Conservation (phyloP, 768 basidiomycete genomes). For the Paxillus rubicundulus region DNA sequence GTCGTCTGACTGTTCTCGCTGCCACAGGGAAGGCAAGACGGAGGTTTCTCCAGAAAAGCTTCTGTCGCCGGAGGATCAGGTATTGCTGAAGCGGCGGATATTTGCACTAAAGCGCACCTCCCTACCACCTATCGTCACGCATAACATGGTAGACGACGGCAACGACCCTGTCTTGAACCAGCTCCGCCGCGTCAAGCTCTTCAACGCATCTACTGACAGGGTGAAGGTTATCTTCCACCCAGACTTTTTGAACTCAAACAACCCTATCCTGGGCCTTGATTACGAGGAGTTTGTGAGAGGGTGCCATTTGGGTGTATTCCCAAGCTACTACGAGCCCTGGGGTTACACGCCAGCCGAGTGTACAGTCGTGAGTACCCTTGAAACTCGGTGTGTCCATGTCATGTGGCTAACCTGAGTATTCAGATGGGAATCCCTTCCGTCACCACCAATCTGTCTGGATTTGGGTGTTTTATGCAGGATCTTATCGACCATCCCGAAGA, state of each 20-base stretch:
- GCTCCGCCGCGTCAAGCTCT: conserved; percentile 89
- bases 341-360: conserved; percentile 98
- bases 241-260: conserved; percentile 96
- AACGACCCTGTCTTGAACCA: conserved; percentile 94
- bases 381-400: not conserved
- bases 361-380: conserved; percentile 73
- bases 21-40: conserved; percentile 63
- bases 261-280: conserved; percentile 94
- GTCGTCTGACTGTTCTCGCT: not conserved
- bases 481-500: conserved; percentile 92
- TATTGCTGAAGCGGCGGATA: conserved; percentile 91
- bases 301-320: conserved; percentile 98
- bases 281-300: conserved; percentile 99
- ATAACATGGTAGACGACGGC: conserved; percentile 96
- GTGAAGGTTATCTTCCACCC: conserved; percentile 99
- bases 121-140: conserved; percentile 94
- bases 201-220: conserved; percentile 84
- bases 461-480: conserved; percentile 99
- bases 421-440: conserved; percentile 98
- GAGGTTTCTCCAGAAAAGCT: conserved; percentile 73
- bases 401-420: conserved; percentile 9
- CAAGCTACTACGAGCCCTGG: conserved; percentile 96
- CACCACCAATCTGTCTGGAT: conserved; percentile 97
- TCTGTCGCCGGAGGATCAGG: conserved; percentile 88
- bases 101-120: conserved; percentile 94